Conservation (phyloP, 1,284 basidiomycete genomes). For the Sanghuangporus weigelae region DNA sequence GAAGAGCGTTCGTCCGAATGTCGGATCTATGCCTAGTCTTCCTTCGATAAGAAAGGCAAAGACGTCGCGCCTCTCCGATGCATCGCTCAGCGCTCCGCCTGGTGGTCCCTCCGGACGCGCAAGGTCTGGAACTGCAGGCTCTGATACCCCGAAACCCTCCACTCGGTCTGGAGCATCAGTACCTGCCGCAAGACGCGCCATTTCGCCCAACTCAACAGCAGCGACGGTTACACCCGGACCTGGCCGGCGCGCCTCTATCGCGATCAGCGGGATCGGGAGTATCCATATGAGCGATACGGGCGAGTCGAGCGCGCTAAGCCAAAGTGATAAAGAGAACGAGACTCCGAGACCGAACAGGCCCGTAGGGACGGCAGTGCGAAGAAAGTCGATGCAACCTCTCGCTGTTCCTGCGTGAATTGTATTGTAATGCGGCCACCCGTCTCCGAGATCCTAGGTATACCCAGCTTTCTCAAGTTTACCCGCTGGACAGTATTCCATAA, state of each 20-base stretch:
- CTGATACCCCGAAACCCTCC: slow-evolving; percentile 1
- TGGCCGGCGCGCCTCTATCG: background rate
- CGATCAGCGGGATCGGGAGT: slow-evolving; percentile 2
- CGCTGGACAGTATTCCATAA: background rate
- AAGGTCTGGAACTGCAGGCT: background rate
- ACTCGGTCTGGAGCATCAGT: background rate
- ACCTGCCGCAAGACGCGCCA: background rate
- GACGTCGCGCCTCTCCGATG: slow-evolving; percentile 11
- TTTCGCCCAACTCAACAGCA: background rate
- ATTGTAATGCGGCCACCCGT: background rate
- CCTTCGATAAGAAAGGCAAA: slow-evolving; percentile 16
- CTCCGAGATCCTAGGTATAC: background rate
- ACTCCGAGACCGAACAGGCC: slow-evolving; percentile 7
- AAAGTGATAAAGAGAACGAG: slow-evolving; percentile 17
- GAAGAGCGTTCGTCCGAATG: slow-evolving; percentile 46
- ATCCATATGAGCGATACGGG: slow-evolving; percentile 10
- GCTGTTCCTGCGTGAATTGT: slow-evolving; percentile 2
- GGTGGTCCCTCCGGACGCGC: slow-evolving; percentile 6
- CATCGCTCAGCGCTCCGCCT: slow-evolving; percentile 1
- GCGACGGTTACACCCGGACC: background rate
- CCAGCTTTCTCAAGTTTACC: no score
- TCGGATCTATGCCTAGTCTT: slow-evolving; percentile 24
- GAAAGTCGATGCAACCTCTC: slow-evolving; percentile 12
- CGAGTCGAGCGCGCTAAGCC: background rate
- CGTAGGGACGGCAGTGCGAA: background rate